Evolutionary conservation across 768 basidiomycete species (phyloP).

Genomic region (Hygrophoropsis aurantiaca): DNA sequence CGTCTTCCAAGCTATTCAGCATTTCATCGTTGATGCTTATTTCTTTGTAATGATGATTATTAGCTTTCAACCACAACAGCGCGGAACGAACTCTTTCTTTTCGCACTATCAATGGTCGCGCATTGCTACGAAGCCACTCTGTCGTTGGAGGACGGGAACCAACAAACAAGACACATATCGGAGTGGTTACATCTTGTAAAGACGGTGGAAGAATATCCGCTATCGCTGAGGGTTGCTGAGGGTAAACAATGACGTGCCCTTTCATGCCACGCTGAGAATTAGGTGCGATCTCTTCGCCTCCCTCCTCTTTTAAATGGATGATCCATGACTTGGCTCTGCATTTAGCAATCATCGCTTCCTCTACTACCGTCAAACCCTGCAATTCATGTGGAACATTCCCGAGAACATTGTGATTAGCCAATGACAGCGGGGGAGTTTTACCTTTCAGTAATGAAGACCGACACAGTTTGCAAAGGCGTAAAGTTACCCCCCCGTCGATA

Average conservation of each 20-base stretch:
- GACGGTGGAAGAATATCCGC: conserved; percentile 33
- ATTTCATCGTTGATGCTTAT: conserved; percentile 22
- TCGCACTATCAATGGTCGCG: conserved; percentile 34
- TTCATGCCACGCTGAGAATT: conserved; percentile 29
- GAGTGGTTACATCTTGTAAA: conserved; percentile 32
- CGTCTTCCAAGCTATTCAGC: conserved; percentile 15
- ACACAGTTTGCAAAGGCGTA: too few species aligned
- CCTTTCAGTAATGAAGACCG: too few species aligned
- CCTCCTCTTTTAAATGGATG: conserved; percentile 32
- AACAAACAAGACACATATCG: conserved; percentile 41
- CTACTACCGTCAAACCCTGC: conserved; percentile 33
- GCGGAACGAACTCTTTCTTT: conserved; percentile 32
- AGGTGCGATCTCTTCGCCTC: not conserved
- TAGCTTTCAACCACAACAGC: conserved; percentile 32
- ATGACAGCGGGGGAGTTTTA: too few species aligned
- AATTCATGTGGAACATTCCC: conserved; percentile 31
- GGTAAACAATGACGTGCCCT: conserved; percentile 43
- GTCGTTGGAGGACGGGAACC: conserved; percentile 26
- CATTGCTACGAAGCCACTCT: conserved; percentile 31
- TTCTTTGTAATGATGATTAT: conserved; percentile 36
- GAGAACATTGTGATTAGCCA: conserved; percentile 14
- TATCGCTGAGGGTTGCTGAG: conserved; percentile 31
- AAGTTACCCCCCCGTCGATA: too few species aligned
- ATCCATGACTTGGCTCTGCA: conserved; percentile 38
- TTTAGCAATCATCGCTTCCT: conserved; percentile 39